Percentiles rank a stretch among this genome's conserved stretches.
These are phyloP conservation scores for Globisporangium uncinulatum DNA, from an alignment of 352 stramenopile genomes.

Conservation along the genomic window DNA sequence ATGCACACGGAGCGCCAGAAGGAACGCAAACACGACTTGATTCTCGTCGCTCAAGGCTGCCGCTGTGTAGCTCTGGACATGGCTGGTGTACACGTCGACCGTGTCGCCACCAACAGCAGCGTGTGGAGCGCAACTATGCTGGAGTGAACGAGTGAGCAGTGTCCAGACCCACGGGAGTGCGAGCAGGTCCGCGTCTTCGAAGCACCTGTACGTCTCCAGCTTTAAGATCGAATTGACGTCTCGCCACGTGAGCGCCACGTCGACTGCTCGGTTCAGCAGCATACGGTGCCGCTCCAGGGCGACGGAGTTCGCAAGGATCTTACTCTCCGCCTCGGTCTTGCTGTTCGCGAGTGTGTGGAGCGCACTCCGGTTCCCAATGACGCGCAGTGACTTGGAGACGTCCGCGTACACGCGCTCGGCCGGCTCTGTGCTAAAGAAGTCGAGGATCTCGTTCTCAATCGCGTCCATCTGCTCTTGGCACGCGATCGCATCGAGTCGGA, in stretches of 20 bases:
- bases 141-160: slow-evolving; percentile 18
- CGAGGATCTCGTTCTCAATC: slow-evolving; percentile 56
- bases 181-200: background rate
- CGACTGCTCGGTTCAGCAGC: slow-evolving; percentile 26
- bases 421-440: slow-evolving; percentile 45
- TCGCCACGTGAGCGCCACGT: slow-evolving; percentile 28
- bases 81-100: slow-evolving; percentile 11
- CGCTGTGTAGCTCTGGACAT: slow-evolving; percentile 11
- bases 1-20: slow-evolving; percentile 31
- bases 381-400: slow-evolving; percentile 40
- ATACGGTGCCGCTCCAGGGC: slow-evolving; percentile 18
- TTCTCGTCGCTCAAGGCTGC: slow-evolving; percentile 28
- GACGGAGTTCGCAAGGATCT: slow-evolving; percentile 24
- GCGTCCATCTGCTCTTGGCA: slow-evolving; percentile 51
- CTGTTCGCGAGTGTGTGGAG: slow-evolving; percentile 37
- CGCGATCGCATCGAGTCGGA: slow-evolving; percentile 37
- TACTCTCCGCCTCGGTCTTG: slow-evolving; percentile 29
- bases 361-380: slow-evolving; percentile 54
- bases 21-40: slow-evolving; percentile 28
- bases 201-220: background rate
- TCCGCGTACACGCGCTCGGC: slow-evolving; percentile 36
- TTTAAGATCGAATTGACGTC: slow-evolving; percentile 18
- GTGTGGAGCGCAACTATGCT: slow-evolving; percentile 2
- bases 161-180: slow-evolving; percentile 33
- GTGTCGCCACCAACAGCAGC: slow-evolving; percentile 20